Percentiles rank a stretch among this genome's conserved stretches.
phyloP scores from a whole-genome alignment of 2,329 filamentous ascomycete genomes.

The Pseudogymnoascus sp. region DNA sequence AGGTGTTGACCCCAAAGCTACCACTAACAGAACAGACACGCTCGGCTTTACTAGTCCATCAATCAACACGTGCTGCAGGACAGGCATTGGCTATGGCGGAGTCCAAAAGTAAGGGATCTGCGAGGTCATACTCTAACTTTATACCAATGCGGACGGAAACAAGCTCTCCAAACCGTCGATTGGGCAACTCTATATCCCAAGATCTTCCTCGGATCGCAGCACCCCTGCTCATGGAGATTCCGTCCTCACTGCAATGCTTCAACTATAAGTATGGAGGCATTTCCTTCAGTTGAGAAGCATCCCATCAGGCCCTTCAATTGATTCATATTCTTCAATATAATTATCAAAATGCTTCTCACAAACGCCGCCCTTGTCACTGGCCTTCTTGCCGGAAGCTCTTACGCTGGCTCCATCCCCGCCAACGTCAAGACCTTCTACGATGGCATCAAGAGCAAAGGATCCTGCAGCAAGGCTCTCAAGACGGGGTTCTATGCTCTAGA shows the following conservation, averaged over 20 bases:
- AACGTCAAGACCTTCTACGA: constrained; percentile 38
- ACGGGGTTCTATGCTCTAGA: constrained; percentile 36
- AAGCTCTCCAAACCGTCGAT: neutral
- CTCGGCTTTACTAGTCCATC: neutral
- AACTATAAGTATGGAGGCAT: neutral
- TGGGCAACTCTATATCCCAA: neutral
- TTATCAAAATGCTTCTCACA: constrained; percentile 5
- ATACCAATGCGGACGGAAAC: neutral
- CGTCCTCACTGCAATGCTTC: neutral
- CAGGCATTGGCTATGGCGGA: neutral
- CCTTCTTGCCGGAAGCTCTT: neutral
- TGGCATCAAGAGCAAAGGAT: constrained; percentile 31
- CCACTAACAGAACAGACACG: neutral
- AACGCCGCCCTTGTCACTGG: neutral
- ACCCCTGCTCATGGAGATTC: neutral
- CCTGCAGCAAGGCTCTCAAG: constrained; percentile 35
- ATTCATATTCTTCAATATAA: constrained; percentile 2
- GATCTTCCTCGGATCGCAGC: neutral
- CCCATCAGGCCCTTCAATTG: neutral
- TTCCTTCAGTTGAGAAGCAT: neutral
- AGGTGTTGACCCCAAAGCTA: neutral
- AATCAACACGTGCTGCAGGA: neutral
- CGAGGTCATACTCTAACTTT: neutral
- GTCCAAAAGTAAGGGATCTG: neutral
- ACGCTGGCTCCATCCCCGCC: constrained; percentile 30